phyloP scores from a whole-genome alignment of 2,329 filamentous ascomycete species.

The Paecilomyces fulvus region DNA sequence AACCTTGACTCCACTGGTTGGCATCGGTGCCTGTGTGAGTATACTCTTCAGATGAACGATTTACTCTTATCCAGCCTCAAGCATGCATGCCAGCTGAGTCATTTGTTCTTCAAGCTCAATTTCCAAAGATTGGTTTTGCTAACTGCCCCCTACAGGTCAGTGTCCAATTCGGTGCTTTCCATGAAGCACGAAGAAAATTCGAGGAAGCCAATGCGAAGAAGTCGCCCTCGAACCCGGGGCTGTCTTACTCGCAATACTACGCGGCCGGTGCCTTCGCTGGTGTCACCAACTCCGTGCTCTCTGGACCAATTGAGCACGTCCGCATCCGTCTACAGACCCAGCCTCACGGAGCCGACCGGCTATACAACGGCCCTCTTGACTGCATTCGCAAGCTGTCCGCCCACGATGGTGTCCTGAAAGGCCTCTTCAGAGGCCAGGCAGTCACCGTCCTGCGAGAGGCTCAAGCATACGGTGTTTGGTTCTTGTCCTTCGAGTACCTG shows the following conservation, averaged over 20 bases:
- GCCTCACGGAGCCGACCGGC: conserved; percentile 68
- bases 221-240: conserved; percentile 34
- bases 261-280: conserved; percentile 85
- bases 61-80: background rate
- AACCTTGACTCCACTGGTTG: conserved; percentile 85
- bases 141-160: conserved; percentile 45
- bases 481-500: conserved; percentile 87
- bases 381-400: conserved; percentile 76
- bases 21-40: conserved; percentile 85
- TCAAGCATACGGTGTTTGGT: conserved; percentile 93
- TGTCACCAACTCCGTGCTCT: conserved; percentile 79
- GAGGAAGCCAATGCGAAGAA: conserved; percentile 60
- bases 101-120: too few species aligned
- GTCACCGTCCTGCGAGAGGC: conserved; percentile 86
- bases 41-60: background rate
- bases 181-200: conserved; percentile 78
- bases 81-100: background rate
- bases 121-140: background rate
- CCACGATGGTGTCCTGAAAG: conserved; percentile 59
- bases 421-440: conserved; percentile 76
- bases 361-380: conserved; percentile 81
- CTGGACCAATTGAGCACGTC: conserved; percentile 90
- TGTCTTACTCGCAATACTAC: conserved; percentile 83
- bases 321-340: conserved; percentile 94
- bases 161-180: conserved; percentile 97